These are phyloP conservation scores for Chaetomium cochliodes DNA, from an alignment of 495 filamentous ascomycete genomes.

Conservation along the genomic window DNA sequence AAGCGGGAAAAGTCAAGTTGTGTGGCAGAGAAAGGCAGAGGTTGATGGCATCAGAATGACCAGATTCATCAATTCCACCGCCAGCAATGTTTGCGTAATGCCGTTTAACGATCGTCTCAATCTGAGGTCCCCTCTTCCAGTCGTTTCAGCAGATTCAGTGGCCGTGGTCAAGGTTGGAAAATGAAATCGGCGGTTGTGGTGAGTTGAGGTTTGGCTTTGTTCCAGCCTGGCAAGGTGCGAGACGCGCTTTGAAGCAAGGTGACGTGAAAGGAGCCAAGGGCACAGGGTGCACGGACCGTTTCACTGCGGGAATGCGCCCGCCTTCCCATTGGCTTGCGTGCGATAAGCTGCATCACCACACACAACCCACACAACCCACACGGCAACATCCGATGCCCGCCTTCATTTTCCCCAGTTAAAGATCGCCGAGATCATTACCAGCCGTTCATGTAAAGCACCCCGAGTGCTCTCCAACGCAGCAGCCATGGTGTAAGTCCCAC, in stretches of 20 bases:
- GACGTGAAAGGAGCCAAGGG: conserved; percentile 27
- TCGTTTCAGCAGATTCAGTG: conserved; percentile 10
- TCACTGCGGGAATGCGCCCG: neutral
- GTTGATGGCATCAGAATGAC: conserved; percentile 3
- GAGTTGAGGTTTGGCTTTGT: conserved; percentile 13
- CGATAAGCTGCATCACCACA: conserved; percentile 16
- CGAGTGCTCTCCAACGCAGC: neutral
- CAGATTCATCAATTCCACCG: conserved; percentile 19
- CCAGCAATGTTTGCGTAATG: conserved; percentile 7
- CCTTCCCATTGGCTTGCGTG: conserved; percentile 1
- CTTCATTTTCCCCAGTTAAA: neutral
- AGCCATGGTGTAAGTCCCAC: conserved; percentile 19
- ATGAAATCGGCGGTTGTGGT: neutral
- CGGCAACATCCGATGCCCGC: conserved; percentile 10
- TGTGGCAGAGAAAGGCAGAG: neutral
- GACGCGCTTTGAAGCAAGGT: conserved; percentile 17
- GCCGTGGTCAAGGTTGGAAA: conserved; percentile 6
- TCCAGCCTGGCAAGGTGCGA: conserved; percentile 1
- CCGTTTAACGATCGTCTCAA: neutral
- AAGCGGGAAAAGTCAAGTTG: conserved; percentile 7
- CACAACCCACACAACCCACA: conserved; percentile 3
- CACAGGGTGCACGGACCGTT: conserved; percentile 2
- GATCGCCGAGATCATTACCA: neutral
- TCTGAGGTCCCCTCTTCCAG: neutral
- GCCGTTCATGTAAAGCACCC: neutral